Base-by-base conservation (phyloP, 805 yeast genomes). In the Suhomyces emberorum region DNA sequence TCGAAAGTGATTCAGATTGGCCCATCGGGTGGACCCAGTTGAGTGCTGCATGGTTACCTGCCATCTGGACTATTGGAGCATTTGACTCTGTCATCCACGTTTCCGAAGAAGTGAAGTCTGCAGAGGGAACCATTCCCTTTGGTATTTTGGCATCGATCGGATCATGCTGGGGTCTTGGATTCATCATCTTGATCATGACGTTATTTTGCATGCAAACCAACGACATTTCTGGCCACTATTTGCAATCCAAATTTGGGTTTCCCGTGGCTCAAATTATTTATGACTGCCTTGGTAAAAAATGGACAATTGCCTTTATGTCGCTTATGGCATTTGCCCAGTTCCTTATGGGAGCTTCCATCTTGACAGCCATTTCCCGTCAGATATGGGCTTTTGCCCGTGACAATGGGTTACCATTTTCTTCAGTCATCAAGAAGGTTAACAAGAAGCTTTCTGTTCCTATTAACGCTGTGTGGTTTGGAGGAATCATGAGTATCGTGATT, bases 371-470 rank as follows among this genome's bases (percentile, higher is more conserved):
- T 54, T 63, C 70, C 15, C 55, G 71, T 49, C 54, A 65, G 42
- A 61, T 69, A 47, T 65, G 70, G 70, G 61, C 69, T 7, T 65
- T 65, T 50, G 55, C 66, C 36, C 56, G 71, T 54, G 70, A 65
- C 54, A 59, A 62, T 36, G 71, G 70, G 6, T 56, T 65, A 47
- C 71, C 71, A 8, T 59, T 52, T 34, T 59, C 69, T 38, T 58
- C 58, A 46, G 55, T 57, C 48, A 60, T 61, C 48, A 47, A 61
- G 15, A 51, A 52, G 19, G 56, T 65, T 19, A 61, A 64, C 52
- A 62, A 65, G 25, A 61, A 59, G 42, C 46, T 57, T 39, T 64
- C 67, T 11, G 61, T 65, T 7, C 71, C 71, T 16, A 46, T 65
- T 28, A 61, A 62, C 37, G 71, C 70, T 42, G 57, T 41, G 62